Percentiles rank a stretch among this genome's conserved stretches.
Conservation (phyloP, 2,329 filamentous ascomycete genomes). For the Beauveria sp. region DNA sequence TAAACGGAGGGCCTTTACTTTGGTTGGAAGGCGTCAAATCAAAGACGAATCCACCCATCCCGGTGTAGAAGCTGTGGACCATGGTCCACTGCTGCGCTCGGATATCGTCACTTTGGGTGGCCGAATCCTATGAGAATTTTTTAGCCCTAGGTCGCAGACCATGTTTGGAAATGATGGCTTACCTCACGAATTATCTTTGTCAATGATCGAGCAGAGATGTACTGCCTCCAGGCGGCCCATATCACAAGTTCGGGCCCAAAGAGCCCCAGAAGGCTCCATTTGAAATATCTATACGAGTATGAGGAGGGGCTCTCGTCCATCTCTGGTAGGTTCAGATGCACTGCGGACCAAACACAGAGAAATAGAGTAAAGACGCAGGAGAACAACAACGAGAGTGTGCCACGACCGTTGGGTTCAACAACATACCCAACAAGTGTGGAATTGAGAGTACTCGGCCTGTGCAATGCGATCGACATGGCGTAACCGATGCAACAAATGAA, state of each 20-base stretch:
- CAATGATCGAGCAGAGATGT: constrained; percentile 10
- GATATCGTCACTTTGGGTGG: neutral
- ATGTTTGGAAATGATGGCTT: neutral
- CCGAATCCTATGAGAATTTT: neutral
- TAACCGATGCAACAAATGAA: no score
- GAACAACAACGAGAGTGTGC: constrained; percentile 23
- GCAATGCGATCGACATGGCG: no score
- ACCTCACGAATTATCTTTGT: constrained; percentile 10
- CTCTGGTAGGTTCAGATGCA: constrained; percentile 27
- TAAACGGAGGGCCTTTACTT: neutral
- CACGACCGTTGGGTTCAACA: constrained; percentile 19
- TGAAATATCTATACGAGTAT: constrained; percentile 12
- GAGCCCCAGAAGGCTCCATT: constrained; percentile 24
- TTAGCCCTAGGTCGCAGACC: neutral
- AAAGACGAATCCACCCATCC: constrained; percentile 23
- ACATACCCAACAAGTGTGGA: neutral
- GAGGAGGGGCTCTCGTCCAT: constrained; percentile 2
- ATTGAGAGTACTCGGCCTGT: neutral
- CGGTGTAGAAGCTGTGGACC: constrained; percentile 23
- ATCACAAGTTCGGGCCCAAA: constrained; percentile 26
- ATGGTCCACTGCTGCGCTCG: constrained; percentile 18
- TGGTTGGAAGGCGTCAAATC: constrained; percentile 11
- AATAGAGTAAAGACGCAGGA: constrained; percentile 25
- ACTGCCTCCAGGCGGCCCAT: constrained; percentile 22
- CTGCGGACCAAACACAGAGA: constrained; percentile 26